phyloP scores from a whole-genome alignment of 352 stramenopile genomes.

The Pythium apleroticum region DNA sequence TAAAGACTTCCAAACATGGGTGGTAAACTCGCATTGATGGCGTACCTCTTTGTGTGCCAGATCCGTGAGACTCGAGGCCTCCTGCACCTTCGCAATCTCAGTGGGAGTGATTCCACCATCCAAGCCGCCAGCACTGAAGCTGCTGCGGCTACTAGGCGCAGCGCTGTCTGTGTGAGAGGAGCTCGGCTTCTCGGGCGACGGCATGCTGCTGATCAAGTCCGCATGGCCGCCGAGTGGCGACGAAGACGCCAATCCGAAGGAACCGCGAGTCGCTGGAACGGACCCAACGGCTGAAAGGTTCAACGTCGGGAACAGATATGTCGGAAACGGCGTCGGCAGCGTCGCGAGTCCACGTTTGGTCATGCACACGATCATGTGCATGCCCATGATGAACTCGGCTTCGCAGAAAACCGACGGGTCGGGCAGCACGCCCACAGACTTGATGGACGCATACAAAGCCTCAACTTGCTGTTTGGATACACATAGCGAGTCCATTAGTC shows the following conservation, averaged over 20 bases:
- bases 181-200: slow-evolving; percentile 33
- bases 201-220: slow-evolving; percentile 39
- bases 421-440: slow-evolving; percentile 37
- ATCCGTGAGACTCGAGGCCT: slow-evolving; percentile 40
- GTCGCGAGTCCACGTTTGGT: slow-evolving; percentile 61
- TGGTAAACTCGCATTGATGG: not conserved
- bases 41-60: slow-evolving; percentile 40
- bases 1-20: not conserved
- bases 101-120: not conserved
- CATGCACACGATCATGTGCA: slow-evolving; percentile 82
- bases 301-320: slow-evolving; percentile 63
- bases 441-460: slow-evolving; percentile 48
- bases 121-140: not conserved
- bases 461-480: slow-evolving; percentile 35
- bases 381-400: slow-evolving; percentile 64
- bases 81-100: slow-evolving; percentile 34
- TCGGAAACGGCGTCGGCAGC: slow-evolving; percentile 50
- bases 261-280: not conserved
- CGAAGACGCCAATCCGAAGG: not conserved
- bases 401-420: slow-evolving; percentile 40
- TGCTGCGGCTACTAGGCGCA: not conserved
- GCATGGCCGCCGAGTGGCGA: not conserved
- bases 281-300: slow-evolving; percentile 30
- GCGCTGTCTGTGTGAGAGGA: not conserved
- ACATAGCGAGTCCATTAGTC: not conserved